Evolutionary conservation across 2,329 filamentous ascomycete species (phyloP).

Genomic region (Colletotrichum incanum): DNA sequence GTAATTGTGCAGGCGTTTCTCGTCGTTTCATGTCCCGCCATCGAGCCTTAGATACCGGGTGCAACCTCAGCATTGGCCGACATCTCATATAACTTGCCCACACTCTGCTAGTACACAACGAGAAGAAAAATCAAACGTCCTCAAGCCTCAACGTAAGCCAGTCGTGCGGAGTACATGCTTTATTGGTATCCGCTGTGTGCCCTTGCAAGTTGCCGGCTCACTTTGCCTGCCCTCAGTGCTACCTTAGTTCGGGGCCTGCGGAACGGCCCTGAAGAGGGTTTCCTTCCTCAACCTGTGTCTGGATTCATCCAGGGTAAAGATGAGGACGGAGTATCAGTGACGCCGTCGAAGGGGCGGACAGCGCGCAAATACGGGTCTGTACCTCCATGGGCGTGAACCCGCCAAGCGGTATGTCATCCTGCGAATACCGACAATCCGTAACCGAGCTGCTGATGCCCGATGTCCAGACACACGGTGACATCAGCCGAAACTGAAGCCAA

Average conservation of each 20-base stretch:
- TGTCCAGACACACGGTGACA: conserved; percentile 19
- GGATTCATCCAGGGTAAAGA: conserved; percentile 17
- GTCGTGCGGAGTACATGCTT: conserved; percentile 31
- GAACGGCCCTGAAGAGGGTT: conserved; percentile 33
- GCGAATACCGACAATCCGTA: neutral
- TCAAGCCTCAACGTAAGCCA: conserved; percentile 7
- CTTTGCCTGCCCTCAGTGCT: conserved; percentile 17
- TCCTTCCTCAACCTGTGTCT: neutral
- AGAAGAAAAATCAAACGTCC: conserved; percentile 25
- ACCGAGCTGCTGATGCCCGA: conserved; percentile 13
- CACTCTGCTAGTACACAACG: conserved; percentile 12
- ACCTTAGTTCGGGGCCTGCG: conserved; percentile 32
- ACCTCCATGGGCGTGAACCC: neutral
- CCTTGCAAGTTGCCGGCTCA: conserved; percentile 16
- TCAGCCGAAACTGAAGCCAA: conserved; percentile 24
- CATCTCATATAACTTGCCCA: conserved; percentile 23
- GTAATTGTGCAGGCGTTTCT: conserved; percentile 27
- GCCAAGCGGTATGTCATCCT: conserved; percentile 27
- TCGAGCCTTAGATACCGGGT: conserved; percentile 19
- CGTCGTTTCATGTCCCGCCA: conserved; percentile 36
- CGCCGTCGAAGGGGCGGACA: conserved; percentile 3
- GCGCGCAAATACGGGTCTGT: conserved; percentile 10
- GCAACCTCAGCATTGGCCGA: conserved; percentile 26
- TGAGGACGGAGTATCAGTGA: conserved; percentile 25
- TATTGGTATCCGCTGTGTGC: conserved; percentile 33